A percentile compares a stretch with the other conserved stretches of the same genome.
Conservation (phyloP, 1,139 yeast species). For the Scheffersomyces titani region DNA sequence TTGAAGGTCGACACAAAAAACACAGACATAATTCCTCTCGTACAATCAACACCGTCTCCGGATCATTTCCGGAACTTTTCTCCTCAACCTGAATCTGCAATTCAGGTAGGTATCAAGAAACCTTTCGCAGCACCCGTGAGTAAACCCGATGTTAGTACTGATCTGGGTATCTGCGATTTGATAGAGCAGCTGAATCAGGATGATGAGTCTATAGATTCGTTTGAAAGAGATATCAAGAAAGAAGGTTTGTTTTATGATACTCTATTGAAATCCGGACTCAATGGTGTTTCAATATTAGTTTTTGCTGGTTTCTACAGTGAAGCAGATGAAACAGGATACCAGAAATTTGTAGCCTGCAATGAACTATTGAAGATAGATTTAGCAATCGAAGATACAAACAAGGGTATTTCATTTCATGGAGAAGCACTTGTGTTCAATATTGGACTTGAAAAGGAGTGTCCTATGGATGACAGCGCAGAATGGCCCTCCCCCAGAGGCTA, state of each 20-base stretch:
- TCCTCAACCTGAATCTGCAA: background rate
- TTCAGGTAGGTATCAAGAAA: background rate
- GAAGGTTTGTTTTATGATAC: constrained; percentile 12
- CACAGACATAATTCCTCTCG: constrained; percentile 1
- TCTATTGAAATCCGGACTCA: constrained; percentile 17
- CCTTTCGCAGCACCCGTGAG: background rate
- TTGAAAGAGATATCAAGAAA: constrained; percentile 2
- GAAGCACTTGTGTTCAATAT: constrained; percentile 24
- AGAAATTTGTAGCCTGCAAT: constrained; percentile 32
- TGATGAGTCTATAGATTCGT: background rate
- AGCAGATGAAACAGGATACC: constrained; percentile 15
- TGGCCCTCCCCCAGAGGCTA: constrained; percentile 47
- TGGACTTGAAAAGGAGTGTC: constrained; percentile 9
- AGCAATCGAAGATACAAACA: constrained; percentile 15
- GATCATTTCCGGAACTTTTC: background rate
- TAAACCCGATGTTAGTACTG: constrained; percentile 1
- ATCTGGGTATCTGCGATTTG: background rate
- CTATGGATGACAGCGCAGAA: constrained; percentile 2
- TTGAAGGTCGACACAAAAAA: background rate
- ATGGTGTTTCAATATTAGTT: constrained; percentile 31
- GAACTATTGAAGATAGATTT: constrained; percentile 42
- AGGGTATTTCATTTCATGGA: constrained; percentile 18
- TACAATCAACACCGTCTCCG: constrained; percentile 1
- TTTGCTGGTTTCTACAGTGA: constrained; percentile 43
- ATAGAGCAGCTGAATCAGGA: background rate